Evolutionary conservation across 805 yeast genomes (phyloP), one percentile per base, ranked within the genome.

Genomic region (Teunomyces kruisii): DNA sequence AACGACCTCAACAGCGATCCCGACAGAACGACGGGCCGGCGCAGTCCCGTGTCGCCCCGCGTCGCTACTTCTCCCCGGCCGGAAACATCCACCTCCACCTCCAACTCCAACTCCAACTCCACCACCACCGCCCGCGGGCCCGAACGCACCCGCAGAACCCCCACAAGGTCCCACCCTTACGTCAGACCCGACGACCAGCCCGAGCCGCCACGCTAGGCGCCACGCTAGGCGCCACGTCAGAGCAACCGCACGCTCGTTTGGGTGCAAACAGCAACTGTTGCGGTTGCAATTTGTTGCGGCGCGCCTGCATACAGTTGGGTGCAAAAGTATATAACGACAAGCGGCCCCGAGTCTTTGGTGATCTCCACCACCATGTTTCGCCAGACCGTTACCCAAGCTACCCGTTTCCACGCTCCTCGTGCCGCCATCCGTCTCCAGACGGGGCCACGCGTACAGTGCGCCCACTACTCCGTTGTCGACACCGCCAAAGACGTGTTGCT

Each of bases 401-500:
- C 37, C n/a, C 37, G 10, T 15, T 32, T 32, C 31, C 32, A 14
- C 17, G 22, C 17, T 27, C 26, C 12, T 42, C 31, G 37, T 19
- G 28, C 28, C 28, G 28, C 28, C 12, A 3, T 5, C 9, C 28
- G 28, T 26, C n/a, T n/a, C n/a, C n/a, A n/a, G n/a, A n/a, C n/a
- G n/a, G n/a, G n/a, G n/a, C n/a, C n/a, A n/a, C n/a, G n/a, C n/a
- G 28, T 8, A 10, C 28, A 26, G 9, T 26, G 12, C 28, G 39
- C n/a, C 4, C 19, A 33, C 26, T 33, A 33, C 19, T 33, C 40
- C 27, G 16, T 30, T 28, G 54, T 68, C 10, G 71, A 62, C 39
- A 45, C 64, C 10, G 70, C 72, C 16, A 69, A 69, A 54, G 67
- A 65, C n/a, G 64, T 59, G 6, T 59, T 66, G 38, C 19, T 8